A percentile compares a stretch with the other conserved stretches of the same genome.
phyloP scores from a whole-genome alignment of 2,329 filamentous ascomycete genomes.

The Cladophialophora immunda region DNA sequence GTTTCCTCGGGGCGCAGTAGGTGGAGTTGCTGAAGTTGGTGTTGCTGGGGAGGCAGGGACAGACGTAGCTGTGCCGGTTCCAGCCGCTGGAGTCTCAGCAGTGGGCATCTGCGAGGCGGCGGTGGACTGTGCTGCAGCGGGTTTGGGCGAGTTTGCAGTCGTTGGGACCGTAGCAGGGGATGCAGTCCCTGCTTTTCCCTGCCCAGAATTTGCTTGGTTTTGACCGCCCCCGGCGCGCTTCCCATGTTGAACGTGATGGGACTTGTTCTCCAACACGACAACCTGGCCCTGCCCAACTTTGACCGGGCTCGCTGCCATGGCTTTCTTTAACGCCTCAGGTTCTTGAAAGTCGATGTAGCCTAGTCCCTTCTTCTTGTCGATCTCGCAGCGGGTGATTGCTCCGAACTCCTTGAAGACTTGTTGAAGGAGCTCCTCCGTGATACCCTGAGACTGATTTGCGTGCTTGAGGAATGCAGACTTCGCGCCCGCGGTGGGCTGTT shows the following conservation, averaged over 20 bases:
- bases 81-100: conserved; percentile 5
- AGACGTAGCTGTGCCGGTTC: conserved; percentile 16
- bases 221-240: conserved; percentile 27
- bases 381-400: conserved; percentile 79
- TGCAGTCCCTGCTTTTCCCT: conserved; percentile 14
- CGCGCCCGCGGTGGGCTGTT: conserved; percentile 55
- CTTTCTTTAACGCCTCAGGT: conserved; percentile 75
- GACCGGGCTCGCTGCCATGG: conserved; percentile 82
- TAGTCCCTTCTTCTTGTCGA: conserved; percentile 94
- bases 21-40: conserved; percentile 23
- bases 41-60: conserved; percentile 11
- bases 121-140: not conserved
- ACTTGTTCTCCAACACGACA: conserved; percentile 82
- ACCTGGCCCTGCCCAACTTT: conserved; percentile 85
- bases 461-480: conserved; percentile 81
- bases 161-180: not conserved
- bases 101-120: not conserved
- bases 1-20: conserved; percentile 17
- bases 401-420: conserved; percentile 79
- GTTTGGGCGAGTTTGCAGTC: conserved; percentile 2
- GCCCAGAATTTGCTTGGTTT: conserved; percentile 12
- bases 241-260: conserved; percentile 29
- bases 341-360: conserved; percentile 90
- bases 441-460: conserved; percentile 87
- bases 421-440: conserved; percentile 82